Percentiles rank a stretch among this genome's conserved stretches.
phyloP scores from a whole-genome alignment of 2,329 filamentous ascomycete species.

The Neonectria neomacrospora region DNA sequence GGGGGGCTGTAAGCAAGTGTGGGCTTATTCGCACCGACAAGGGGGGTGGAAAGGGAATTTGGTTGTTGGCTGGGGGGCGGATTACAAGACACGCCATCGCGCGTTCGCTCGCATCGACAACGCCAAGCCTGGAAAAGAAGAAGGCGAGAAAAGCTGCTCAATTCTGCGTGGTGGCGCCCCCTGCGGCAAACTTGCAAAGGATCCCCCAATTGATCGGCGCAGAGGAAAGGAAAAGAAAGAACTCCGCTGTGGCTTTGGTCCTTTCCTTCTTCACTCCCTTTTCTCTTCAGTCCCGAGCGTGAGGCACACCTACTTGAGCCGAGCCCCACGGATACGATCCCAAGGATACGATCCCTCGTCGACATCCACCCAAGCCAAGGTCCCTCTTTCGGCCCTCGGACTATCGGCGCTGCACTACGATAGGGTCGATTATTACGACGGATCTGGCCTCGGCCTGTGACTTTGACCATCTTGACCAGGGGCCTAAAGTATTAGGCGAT shows the following conservation, averaged over 20 bases:
- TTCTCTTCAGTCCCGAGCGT: not conserved
- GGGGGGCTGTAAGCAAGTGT: slow-evolving; percentile 35
- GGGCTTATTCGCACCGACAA: slow-evolving; percentile 40
- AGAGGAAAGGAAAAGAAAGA: not conserved
- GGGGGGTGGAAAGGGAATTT: slow-evolving; percentile 35
- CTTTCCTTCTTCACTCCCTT: not conserved
- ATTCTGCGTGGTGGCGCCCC: slow-evolving; percentile 14
- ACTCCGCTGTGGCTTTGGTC: not conserved
- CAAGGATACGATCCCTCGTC: slow-evolving; percentile 29
- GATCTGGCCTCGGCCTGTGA: slow-evolving; percentile 22
- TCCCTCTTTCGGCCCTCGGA: slow-evolving; percentile 38
- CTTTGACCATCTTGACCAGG: slow-evolving; percentile 20
- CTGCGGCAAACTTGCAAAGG: slow-evolving; percentile 16
- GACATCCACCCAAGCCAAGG: slow-evolving; percentile 32
- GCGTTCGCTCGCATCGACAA: slow-evolving; percentile 26
- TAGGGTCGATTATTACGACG: slow-evolving; percentile 30
- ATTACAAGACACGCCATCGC: slow-evolving; percentile 35
- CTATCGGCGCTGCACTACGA: slow-evolving; percentile 33
- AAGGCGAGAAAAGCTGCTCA: slow-evolving; percentile 11
- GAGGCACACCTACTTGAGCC: not conserved
- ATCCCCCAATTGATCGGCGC: not conserved
- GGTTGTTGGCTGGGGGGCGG: slow-evolving; percentile 28
- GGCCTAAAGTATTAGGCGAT: slow-evolving; percentile 14
- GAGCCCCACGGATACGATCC: slow-evolving; percentile 19
- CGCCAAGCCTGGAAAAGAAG: slow-evolving; percentile 28